Base-by-base conservation (phyloP, 2,329 filamentous ascomycete genomes). In the Xylariaceae sp. region DNA sequence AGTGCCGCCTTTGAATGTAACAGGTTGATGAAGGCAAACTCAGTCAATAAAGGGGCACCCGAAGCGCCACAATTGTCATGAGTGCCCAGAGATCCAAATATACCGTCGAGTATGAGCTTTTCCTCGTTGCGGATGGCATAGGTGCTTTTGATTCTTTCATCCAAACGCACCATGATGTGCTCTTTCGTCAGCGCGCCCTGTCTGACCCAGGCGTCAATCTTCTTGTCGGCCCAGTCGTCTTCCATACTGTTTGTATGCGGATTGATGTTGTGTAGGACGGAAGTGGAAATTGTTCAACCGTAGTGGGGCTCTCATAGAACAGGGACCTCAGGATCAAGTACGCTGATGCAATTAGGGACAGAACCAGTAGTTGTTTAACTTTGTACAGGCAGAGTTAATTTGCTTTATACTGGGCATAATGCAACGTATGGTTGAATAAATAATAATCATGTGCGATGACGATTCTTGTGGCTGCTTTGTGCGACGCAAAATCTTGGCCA, bases 161-260 rank as follows among this genome's bases (percentile, higher is more conserved):
- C 31, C n/a, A 47, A 36, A 36, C 31, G 44, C 29, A 29, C 44
- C 31, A 47, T 23, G 19, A 47, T 47, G 17, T 17, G 17, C 17
- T 47, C 31, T 36, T 47, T 47, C 21, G 44, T 47, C 17, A 47
- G 31, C n/a, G 17, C 31, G 33, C 44, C 44, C 33, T 47, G 17
- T 36, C 6, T 17, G 19, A 26, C 44, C 44, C 44, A 47, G 29
- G 31, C 31, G 19, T 3, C 44, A 26, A 47, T 47, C 31, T 47
- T 47, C 19, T 8, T 5, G 6, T n/a, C 5, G 14, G 19, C 19
- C 44, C 44, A 47, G 5, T 36, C 19, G 29, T 36, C 31, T 26
- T 12, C 44, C 44, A 47, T 47, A 24, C 6, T 36, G 21, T 36
- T 12, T 28, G 12, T 9, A 36, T 36, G 6, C 33, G 6, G 33